Base-by-base conservation (phyloP, 202 grass and related monocot genomes). In the Zoysia matrella region DNA sequence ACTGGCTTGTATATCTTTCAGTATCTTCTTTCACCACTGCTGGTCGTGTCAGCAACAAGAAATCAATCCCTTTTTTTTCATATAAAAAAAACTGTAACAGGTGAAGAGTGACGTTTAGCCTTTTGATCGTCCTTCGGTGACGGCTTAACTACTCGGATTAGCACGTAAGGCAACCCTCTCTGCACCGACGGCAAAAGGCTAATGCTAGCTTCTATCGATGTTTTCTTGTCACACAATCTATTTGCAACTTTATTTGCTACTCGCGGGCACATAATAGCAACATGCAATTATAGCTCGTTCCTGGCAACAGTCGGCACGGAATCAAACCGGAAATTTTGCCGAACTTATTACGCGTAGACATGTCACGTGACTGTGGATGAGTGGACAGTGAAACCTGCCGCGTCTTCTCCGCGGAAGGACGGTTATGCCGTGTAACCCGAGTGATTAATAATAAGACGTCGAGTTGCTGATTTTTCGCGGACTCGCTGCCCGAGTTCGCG, bases 71-170 rank as follows among this genome's bases (percentile, higher is more conserved):
- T 4, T 46, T 46, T 3, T 61, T 61, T 9, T 61, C 7, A 61
- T 1, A 30, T 1, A 5, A 60, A 0, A 6, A 8, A 0, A 53
- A 64, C 45, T 46, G 18, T 6, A 41, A 61, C 52, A 56, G 72
- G 65, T 77, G 74, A 61, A 16, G 58, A 89, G 77, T 89, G 72
- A 1, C 51, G 10, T 55, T 57, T 71, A 89, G 22, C 69, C 67
- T 69, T 80, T 81, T 46, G 45, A 36, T 65, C 60, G 84, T 30
- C 69, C 51, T 74, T 84, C 76, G n/a, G 60, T 68, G 60, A 73
- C 52, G 78, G 73, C 36, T 60, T 76, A 78, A 41, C 82, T 46
- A 2, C 67, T 85, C 30, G 41, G 72, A 71, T 82, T 89, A 82
- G 55, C 13, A 55, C 43, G 51, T 69, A 73, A 44, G 47, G 11